A percentile compares a stretch with the other conserved stretches of the same genome.
These are phyloP conservation scores for Colletotrichum tropicale DNA, from an alignment of 2,329 filamentous ascomycete genomes.

Conservation along the genomic window DNA sequence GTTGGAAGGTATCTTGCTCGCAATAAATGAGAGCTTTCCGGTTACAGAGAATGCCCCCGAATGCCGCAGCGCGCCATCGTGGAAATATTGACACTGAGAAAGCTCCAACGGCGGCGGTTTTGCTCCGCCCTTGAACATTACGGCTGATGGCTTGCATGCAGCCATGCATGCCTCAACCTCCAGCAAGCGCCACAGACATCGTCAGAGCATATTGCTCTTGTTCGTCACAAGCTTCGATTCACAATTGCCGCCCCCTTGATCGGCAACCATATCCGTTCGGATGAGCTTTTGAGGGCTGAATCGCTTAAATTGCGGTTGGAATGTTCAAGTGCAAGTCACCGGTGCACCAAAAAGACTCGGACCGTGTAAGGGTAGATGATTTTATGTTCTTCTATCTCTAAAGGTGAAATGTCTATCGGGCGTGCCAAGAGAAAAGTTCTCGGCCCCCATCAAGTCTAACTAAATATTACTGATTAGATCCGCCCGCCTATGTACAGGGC, in stretches of 20 bases:
- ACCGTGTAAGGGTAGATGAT: not conserved
- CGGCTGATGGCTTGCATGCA: not conserved
- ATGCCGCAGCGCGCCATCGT: not conserved
- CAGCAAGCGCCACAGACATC: not conserved
- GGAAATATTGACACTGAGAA: not conserved
- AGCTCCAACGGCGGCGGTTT: not conserved
- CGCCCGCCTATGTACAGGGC: not conserved
- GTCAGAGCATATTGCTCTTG: not conserved
- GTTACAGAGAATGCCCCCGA: not conserved
- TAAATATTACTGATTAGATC: not conserved
- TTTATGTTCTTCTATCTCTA: constrained; percentile 4
- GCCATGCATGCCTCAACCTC: not conserved
- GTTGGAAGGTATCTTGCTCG: not conserved
- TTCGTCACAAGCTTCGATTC: not conserved
- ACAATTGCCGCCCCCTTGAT: not conserved
- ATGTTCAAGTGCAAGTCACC: not conserved
- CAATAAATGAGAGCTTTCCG: not conserved
- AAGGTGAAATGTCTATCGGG: not conserved
- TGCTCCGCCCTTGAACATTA: not conserved
- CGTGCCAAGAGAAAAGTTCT: not conserved
- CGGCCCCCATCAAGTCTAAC: not conserved
- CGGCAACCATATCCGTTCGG: not conserved
- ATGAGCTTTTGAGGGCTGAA: not conserved
- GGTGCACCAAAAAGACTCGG: not conserved
- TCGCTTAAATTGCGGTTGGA: not conserved